These are phyloP conservation scores for Tripterygium wilfordii DNA, from an alignment of 177 flowering plant species.

Conservation along the genomic window DNA sequence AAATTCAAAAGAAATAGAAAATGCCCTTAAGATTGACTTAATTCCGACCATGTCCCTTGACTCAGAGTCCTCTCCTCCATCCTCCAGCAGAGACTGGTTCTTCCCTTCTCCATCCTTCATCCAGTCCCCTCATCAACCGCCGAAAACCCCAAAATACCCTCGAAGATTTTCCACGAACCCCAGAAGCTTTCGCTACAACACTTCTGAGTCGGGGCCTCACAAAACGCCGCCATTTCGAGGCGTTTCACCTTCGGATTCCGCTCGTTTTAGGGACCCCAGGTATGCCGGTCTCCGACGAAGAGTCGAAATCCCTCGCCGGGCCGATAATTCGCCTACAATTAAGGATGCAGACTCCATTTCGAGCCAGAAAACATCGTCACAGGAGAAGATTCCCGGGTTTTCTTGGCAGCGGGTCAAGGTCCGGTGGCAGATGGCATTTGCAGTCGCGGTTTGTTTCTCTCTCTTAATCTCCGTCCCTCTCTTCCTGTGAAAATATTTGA, in stretches of 20 bases:
- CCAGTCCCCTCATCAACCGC: constrained; percentile 17
- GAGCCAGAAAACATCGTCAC: not conserved
- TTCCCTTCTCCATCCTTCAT: constrained; percentile 60
- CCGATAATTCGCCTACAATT: constrained; percentile 10
- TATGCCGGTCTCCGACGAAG: constrained; percentile 35
- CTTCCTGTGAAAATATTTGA: not conserved
- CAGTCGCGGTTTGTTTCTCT: constrained; percentile 18
- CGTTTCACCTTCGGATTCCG: constrained; percentile 22
- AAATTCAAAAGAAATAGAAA: not conserved
- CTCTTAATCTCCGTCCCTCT: not conserved
- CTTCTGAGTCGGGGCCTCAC: constrained; percentile 8
- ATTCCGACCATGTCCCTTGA: constrained; percentile 22
- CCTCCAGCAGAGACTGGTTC: constrained; percentile 65
- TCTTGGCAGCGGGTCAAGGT: constrained; percentile 12
- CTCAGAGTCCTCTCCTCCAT: constrained; percentile 24
- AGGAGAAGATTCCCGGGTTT: constrained; percentile 1
- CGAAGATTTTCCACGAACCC: constrained; percentile 31
- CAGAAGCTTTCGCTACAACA: constrained; percentile 12
- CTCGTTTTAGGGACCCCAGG: constrained; percentile 17
- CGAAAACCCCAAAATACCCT: constrained; percentile 18
- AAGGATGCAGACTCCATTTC: constrained; percentile 7
- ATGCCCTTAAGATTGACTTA: not conserved
- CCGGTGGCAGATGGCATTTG: constrained; percentile 40
- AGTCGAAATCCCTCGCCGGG: constrained; percentile 19
- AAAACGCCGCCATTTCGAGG: constrained; percentile 12